phyloP scores from a whole-genome alignment of 331 rosid genomes.

The Quercus tomentella region DNA sequence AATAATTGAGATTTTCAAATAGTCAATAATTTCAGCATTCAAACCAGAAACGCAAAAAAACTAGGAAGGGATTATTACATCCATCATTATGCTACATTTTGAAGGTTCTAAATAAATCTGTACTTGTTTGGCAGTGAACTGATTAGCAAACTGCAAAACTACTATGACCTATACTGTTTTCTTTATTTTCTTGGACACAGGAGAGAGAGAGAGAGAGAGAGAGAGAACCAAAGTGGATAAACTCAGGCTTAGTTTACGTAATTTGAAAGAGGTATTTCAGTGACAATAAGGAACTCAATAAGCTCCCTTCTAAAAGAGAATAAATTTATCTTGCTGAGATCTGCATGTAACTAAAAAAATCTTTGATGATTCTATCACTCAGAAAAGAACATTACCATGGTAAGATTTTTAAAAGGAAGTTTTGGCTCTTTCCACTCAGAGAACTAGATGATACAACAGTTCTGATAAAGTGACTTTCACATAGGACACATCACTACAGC shows the following conservation, averaged over 20 bases:
- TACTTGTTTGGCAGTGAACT: no score
- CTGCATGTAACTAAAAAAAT: not conserved
- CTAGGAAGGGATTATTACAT: not conserved
- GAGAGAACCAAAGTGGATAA: not conserved
- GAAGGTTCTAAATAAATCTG: not conserved
- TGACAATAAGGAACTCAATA: not conserved
- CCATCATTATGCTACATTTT: not conserved
- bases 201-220: not conserved
- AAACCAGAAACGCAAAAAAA: not conserved
- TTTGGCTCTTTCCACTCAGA: not conserved
- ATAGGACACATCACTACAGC: no score
- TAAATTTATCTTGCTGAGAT: not conserved
- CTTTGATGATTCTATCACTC: not conserved
- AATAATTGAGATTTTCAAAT: not conserved
- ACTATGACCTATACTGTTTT: no score
- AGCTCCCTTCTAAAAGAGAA: not conserved
- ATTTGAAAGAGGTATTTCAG: no score
- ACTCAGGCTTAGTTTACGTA: no score
- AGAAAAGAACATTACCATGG: not conserved
- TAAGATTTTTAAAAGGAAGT: not conserved
- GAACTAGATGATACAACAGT: not conserved
- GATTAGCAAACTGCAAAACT: no score
- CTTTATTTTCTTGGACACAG: no score
- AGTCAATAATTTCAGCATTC: not conserved
- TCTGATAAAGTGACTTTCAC: no score